Evolutionary conservation across 2,329 filamentous ascomycete species (phyloP), one percentile per base, ranked within the genome.

Genomic region (Aspergillus sp.): DNA sequence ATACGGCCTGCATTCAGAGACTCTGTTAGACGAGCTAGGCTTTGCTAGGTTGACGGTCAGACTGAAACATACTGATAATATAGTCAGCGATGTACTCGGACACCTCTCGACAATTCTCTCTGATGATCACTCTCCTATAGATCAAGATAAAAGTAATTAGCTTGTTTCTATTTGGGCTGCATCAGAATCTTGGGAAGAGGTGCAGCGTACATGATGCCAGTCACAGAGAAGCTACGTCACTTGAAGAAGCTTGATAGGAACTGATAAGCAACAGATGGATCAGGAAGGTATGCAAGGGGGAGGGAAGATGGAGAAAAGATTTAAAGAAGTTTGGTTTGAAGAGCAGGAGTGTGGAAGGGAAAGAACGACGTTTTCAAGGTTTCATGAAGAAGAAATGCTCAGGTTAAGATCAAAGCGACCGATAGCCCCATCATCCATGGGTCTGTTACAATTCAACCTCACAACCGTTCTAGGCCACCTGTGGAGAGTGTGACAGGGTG

Each of bases 1-100:
- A 93, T 91, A 54, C 87, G 83, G 57, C 86, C 84, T 84, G 51
- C 27, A 48, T 33, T 19, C 27, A 42, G 19, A 19, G 19, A 19
- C 19, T 19, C 27, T 40, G 33, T 48, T 27, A 48, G 42, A 41
- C n/a, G 11, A 27, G n/a, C 11, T 29, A 32, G 31, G 30, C 2
- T 31, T 40, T 27, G 29, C 28, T 27, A 26, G 31, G 32, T 43
- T 28, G 33, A 37, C 38, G 44, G 44, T 27, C 45, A 38, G 37
- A 13, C 13, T 42, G 32, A 26, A 34, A 52, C 74, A 55, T 70
- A 83, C 81, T 76, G 68, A 90, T 81, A 57, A 93, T 85, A 68
- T 91, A 90, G 65, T 88, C 83, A 49, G 87, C 86, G 53, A 90
- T 85, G 66, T 90, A 90, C 56, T 76, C 74, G 59, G 86, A 88